Base-by-base conservation (phyloP, 768 basidiomycete species). In the Lactarius sp. region DNA sequence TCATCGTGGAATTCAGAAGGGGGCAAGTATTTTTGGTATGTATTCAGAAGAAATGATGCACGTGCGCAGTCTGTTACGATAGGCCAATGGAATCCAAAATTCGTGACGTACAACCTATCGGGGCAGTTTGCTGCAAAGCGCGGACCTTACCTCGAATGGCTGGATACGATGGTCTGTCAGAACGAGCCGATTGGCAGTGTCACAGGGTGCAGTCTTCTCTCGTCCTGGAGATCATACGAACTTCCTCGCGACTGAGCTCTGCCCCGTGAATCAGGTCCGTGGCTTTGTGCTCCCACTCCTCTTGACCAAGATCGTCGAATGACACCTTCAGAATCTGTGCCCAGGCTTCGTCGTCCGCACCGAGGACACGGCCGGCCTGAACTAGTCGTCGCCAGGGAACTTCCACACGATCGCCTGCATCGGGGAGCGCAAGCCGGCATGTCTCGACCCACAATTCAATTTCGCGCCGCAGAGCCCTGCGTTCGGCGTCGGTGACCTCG, bases 381-480 rank as follows among this genome's bases (percentile, higher is more conserved):
- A 88, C 71, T 42, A 95, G 77, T 60, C 80, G 80, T 55, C 81
- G 76, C 94, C 95, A 96, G 3, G 92, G 90, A 0, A 81, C 82
- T 70, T 88, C 87, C 1, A 87, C 80, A 18, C 85, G 81, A 57
- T 77, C 80, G 46, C 81, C 74, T 44, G 74, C 72, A 12, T 75
- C 80, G 50, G 73, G 76, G 71, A 93, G 74, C 2, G 85, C 87
- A 22, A 77, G 74, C 33, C 83, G 81, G 62, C 86, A 90, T 7
- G 90, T 88, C 74, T 92, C 88, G 6, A 87, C 80, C 94, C 94
- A 94, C 53, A 92, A 79, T 70, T 86, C 81, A 77, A 84, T 85
- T 73, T 98, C 94, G 1, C 82, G 81, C 22, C 77, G 77, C 22
- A 96, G 79, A 22, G 77, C 75, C 62, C 78, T 80, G 5, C 87